Percentiles rank a stretch among this genome's conserved stretches.
Conservation (phyloP, 768 basidiomycete genomes). For the Heimioporus sp. region DNA sequence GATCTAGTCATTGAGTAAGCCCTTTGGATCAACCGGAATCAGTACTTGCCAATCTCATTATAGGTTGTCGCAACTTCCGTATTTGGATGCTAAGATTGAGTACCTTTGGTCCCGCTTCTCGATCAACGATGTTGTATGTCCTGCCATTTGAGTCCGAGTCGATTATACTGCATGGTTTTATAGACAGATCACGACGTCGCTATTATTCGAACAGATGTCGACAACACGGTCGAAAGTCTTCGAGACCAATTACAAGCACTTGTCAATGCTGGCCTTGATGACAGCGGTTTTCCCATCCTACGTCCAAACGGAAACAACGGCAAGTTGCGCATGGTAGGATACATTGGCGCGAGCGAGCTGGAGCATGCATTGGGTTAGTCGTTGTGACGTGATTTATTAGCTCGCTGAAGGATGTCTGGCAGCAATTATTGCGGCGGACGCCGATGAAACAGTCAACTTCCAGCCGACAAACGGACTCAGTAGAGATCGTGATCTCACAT, state of each 20-base stretch:
- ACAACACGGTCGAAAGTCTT: constrained; percentile 77
- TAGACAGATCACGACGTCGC: constrained; percentile 69
- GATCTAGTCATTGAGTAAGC: constrained; percentile 87
- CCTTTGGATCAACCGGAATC: neutral
- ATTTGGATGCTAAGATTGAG: constrained; percentile 87
- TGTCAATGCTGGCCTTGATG: constrained; percentile 59
- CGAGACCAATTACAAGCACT: constrained; percentile 64
- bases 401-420: constrained; percentile 2
- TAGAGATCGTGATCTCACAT: constrained; percentile 41
- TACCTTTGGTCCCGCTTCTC: constrained; percentile 81
- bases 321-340: constrained; percentile 74
- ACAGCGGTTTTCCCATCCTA: constrained; percentile 87
- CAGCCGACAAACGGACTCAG: constrained; percentile 41
- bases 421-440: constrained; percentile 77
- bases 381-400: neutral
- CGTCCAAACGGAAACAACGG: constrained; percentile 42
- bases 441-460: constrained; percentile 67
- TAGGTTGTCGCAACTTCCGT: constrained; percentile 83
- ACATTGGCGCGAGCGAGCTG: constrained; percentile 89
- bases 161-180: neutral
- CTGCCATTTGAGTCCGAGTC: neutral
- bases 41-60: neutral
- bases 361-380: constrained; percentile 85
- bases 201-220: constrained; percentile 65
- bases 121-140: constrained; percentile 74